Percentiles rank a stretch among this genome's conserved stretches.
phyloP scores from a whole-genome alignment of 2,329 filamentous ascomycete genomes.

The Ascochyta clinopodiicola region DNA sequence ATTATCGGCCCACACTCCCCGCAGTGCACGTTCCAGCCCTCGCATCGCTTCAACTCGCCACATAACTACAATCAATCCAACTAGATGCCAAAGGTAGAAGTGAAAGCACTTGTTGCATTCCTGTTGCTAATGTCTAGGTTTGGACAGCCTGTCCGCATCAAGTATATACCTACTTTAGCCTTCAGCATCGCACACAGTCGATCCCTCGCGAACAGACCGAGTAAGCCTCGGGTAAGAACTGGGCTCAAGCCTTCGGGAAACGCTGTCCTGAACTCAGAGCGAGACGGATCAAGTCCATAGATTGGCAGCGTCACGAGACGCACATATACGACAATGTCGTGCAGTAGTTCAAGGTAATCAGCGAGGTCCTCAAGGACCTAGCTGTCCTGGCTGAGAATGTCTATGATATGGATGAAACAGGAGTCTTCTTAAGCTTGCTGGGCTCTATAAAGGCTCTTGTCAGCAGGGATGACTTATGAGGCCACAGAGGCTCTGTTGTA shows the following conservation, averaged over 20 bases:
- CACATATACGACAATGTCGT: constrained; percentile 29
- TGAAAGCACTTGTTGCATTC: constrained; percentile 34
- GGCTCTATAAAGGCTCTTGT: constrained; percentile 25
- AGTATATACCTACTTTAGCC: constrained; percentile 27
- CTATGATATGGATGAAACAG: constrained; percentile 17
- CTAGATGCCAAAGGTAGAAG: constrained; percentile 4
- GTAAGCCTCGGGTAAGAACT: constrained; percentile 4
- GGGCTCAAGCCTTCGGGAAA: not conserved
- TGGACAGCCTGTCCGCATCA: constrained; percentile 27
- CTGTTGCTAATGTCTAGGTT: constrained; percentile 24
- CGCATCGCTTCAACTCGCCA: too few species aligned
- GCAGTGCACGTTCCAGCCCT: too few species aligned
- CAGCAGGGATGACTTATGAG: constrained; percentile 21
- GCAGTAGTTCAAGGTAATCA: constrained; percentile 34
- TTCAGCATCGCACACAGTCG: constrained; percentile 14
- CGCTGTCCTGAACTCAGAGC: not conserved
- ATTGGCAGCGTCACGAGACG: constrained; percentile 31
- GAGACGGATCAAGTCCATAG: constrained; percentile 14
- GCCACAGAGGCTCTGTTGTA: constrained; percentile 19
- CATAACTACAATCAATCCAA: too few species aligned
- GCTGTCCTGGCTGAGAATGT: constrained; percentile 19
- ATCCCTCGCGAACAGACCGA: not conserved
- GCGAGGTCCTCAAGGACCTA: constrained; percentile 19
- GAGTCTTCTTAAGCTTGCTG: constrained; percentile 22
- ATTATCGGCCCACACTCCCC: too few species aligned